Conservation (phyloP, 2,329 filamentous ascomycete species). For the Ophiostoma angusticollis region DNA sequence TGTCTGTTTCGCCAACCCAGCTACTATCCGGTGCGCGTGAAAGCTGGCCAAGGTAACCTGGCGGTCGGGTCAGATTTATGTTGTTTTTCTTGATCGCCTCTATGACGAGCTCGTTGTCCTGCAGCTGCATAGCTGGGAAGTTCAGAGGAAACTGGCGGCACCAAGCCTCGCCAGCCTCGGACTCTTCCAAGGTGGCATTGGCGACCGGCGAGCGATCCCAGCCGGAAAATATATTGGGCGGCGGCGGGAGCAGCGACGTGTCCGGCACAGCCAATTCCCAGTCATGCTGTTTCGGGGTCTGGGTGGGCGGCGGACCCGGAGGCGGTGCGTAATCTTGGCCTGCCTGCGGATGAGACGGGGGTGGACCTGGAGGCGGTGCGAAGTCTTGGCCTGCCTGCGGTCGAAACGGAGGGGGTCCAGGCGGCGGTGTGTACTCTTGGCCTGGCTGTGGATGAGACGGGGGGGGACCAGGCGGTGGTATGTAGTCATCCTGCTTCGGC, state of each 20-base stretch:
- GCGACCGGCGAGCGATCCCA: conserved; percentile 53
- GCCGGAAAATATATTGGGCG: conserved; percentile 51
- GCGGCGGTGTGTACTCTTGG: conserved; percentile 14
- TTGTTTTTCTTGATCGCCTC: conserved; percentile 37
- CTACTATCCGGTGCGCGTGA: conserved; percentile 33
- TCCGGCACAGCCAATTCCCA: conserved; percentile 62
- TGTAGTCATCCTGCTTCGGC: conserved; percentile 1
- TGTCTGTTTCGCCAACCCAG: conserved; percentile 33
- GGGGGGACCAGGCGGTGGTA: conserved; percentile 11
- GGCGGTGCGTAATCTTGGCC: conserved; percentile 18
- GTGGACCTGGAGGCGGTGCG: no score
- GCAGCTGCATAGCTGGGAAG: conserved; percentile 31
- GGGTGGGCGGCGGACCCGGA: conserved; percentile 22
- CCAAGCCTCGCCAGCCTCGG: conserved; percentile 54
- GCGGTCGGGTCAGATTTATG: conserved; percentile 40
- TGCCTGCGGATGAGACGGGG: neutral
- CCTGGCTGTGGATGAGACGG: neutral
- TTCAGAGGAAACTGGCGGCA: conserved; percentile 47
- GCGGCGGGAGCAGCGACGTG: conserved; percentile 58
- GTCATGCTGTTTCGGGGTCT: conserved; percentile 35
- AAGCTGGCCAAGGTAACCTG: conserved; percentile 34
- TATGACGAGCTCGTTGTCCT: conserved; percentile 10
- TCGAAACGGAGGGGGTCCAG: conserved; percentile 16
- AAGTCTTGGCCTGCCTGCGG: neutral
- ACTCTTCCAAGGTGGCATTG: conserved; percentile 39